Base-by-base conservation (phyloP, 169 alveolate species). In the Plasmodium blacklocki region DNA sequence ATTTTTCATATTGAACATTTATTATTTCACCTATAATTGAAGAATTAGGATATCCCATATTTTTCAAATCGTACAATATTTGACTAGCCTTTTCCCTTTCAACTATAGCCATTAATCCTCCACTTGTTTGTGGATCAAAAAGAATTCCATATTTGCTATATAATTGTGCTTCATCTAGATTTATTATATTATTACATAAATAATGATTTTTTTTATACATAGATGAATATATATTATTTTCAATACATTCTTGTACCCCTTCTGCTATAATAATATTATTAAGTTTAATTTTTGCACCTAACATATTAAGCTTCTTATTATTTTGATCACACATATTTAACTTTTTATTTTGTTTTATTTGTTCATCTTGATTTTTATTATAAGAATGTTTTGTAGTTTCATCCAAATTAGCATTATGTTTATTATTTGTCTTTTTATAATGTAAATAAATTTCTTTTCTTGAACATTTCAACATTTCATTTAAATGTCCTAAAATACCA, bases 71-170 rank as follows among this genome's bases (percentile, higher is more conserved):
- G 3, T 19, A 7, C 73, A 86, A 43, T 49, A 86, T 72, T n/a
- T 47, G 47, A 32, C 59, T 39, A 0, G 92, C 92, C 11, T 49
- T 21, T 32, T 86, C 76, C 58, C 64, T 86, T 19, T 58, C 74
- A 45, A 86, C 92, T 45, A 86, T 86, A 23, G 88, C 92, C 87
- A 86, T 70, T 54, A 86, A 32, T 2, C 92, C 92, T 43, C 92
- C 92, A 86, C 92, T 86, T 32, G 92, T 86, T 67, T 86, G 92
- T 32, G 92, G 92, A 47, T 86, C 92, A 54, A 86, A 86, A 19
- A 86, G n/a, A 72, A 86, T 21, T 59, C 92, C 92, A 71, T 86
- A 86, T 15, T 74, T 62, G 2, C 62, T 80, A 72, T 66, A 49
- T 64, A 50, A 8, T 43, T 66, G 26, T 12, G 85, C 92, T 72